Percentiles rank a stretch among this genome's conserved stretches.
phyloP scores from a whole-genome alignment of 192 early-diverging fungal genomes.

The Umbelopsis sp. region DNA sequence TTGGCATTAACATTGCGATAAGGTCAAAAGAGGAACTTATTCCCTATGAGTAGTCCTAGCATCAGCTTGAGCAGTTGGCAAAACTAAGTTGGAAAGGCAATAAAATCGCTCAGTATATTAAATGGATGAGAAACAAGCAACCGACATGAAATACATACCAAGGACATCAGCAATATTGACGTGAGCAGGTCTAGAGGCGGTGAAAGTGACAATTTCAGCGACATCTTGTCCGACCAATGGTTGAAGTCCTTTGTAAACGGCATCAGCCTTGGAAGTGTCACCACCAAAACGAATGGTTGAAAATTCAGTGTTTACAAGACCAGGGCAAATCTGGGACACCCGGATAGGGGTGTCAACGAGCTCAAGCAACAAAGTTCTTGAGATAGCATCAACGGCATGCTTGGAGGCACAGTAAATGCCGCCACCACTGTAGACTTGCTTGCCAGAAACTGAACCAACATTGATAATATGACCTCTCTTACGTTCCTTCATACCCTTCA shows the following conservation, averaged over 20 bases:
- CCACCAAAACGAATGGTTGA: slow-evolving; percentile 77
- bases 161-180: slow-evolving; percentile 73
- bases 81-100: slow-evolving; percentile 24
- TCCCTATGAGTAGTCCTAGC: slow-evolving; percentile 21
- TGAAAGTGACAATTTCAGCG: slow-evolving; percentile 78
- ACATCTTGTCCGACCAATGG: slow-evolving; percentile 77
- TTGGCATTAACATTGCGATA: no score
- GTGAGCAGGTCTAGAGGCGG: slow-evolving; percentile 73
- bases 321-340: slow-evolving; percentile 80
- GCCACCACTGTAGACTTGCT: slow-evolving; percentile 69
- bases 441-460: slow-evolving; percentile 80
- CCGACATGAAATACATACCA: slow-evolving; percentile 10
- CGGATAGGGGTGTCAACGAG: slow-evolving; percentile 69
- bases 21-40: neutral
- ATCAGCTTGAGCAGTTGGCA: slow-evolving; percentile 57
- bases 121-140: neutral
- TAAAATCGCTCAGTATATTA: neutral
- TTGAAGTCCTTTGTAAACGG: slow-evolving; percentile 78
- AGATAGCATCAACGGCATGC: slow-evolving; percentile 82
- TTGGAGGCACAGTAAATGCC: slow-evolving; percentile 86
- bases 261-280: slow-evolving; percentile 63
- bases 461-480: slow-evolving; percentile 84
- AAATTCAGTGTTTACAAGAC: slow-evolving; percentile 91
- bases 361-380: slow-evolving; percentile 74
- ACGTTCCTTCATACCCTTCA: slow-evolving; percentile 75